Conservation (phyloP, 805 yeast genomes). For the Nakazawaea populi region DNA sequence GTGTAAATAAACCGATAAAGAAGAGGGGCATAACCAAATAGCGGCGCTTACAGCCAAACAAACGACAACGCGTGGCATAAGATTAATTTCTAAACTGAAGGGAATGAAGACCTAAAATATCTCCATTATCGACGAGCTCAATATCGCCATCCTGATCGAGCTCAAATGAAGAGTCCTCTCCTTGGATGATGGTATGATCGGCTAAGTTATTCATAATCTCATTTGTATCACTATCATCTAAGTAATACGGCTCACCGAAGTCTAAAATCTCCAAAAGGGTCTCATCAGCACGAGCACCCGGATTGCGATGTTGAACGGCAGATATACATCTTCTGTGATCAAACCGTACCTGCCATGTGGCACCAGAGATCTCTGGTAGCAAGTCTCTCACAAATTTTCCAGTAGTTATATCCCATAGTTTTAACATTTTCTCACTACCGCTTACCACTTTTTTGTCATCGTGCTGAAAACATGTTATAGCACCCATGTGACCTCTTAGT, state of each 20-base stretch:
- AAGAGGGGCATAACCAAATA: no score
- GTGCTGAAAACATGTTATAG: constrained; percentile 91
- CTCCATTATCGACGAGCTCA: not conserved
- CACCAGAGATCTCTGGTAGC: constrained; percentile 68
- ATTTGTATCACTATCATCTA: not conserved
- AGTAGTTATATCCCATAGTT: constrained; percentile 77
- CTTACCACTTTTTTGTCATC: constrained; percentile 79
- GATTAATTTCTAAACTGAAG: not conserved
- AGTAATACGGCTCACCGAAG: constrained; percentile 41
- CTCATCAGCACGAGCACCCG: constrained; percentile 36
- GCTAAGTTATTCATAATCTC: not conserved
- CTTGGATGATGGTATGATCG: not conserved
- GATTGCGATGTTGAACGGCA: constrained; percentile 58
- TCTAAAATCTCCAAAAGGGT: constrained; percentile 84
- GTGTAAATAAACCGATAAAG: no score
- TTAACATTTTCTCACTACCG: constrained; percentile 84
- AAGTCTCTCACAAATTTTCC: constrained; percentile 75
- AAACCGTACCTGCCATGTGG: constrained; percentile 92
- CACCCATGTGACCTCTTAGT: constrained; percentile 76
- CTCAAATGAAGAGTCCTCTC: not conserved
- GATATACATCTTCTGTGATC: constrained; percentile 82
- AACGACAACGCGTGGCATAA: no score
- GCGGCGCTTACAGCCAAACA: no score
- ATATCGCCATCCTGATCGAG: not conserved
- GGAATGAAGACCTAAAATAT: not conserved